Evolutionary conservation across 495 filamentous ascomycete genomes (phyloP), one percentile per base, ranked within the genome.

Genomic region (Venustampulla echinocandica): DNA sequence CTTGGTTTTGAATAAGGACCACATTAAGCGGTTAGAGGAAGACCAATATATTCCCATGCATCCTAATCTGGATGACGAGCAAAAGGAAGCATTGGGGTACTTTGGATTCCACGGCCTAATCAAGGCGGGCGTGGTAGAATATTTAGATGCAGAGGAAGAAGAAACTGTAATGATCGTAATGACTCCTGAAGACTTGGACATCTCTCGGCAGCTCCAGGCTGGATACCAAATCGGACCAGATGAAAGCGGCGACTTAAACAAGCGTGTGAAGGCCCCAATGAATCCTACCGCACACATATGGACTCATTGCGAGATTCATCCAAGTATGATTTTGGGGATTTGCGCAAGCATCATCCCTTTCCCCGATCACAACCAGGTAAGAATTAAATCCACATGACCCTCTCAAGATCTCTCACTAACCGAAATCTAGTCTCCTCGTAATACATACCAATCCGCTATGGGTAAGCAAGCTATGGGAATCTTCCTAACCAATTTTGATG

Each of bases 381-480:
- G 62, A 20, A 9, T 51, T 54, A 19, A 47, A 43, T 39, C 20
- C 52, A 23, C n/a, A n/a, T 38, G 4, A 22, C 27, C 14, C 45
- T 11, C 3, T 27, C 22, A 46, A 21, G 13, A 36, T 37, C 19
- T 18, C 15, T 23, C 27, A 34, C 46, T 55, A 45, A 58, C 35
- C 43, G 25, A n/a, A n/a, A 21, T 43, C 2, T 50, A 88, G 77
- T 95, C 89, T 47, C 92, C 92, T 50, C 78, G 93, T 81, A 97
- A 97, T 61, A 99, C 92, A 3, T 97, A 97, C 67, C 93, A 99
- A 61, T 95, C 92, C 56, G 92, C 92, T 58, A 99, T 99, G 92
- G 92, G 92, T 68, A 99, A 99, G 69, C 92, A 99, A 74, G 92
- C 92, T 39, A 99, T 99, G 93, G 92, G 92, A 57, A 87, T 96